These are phyloP conservation scores for Tremellales sp. DNA, from an alignment of 1,284 basidiomycete genomes.

Conservation along the genomic window DNA sequence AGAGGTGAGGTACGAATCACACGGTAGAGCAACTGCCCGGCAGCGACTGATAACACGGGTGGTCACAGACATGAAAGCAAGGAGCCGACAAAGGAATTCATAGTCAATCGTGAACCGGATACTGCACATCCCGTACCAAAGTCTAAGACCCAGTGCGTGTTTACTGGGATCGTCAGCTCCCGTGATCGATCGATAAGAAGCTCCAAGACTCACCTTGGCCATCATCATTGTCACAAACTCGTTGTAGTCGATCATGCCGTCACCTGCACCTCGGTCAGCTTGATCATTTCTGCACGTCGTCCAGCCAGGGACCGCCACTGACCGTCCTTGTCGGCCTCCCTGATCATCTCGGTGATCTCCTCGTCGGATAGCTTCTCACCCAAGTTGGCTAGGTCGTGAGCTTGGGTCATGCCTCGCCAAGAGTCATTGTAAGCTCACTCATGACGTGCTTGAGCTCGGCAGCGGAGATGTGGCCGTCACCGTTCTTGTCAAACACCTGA, in stretches of 20 bases:
- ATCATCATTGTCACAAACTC: slow-evolving; percentile 56
- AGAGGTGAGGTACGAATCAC: no score
- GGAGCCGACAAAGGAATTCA: no score
- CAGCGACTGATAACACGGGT: no score
- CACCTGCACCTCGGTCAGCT: slow-evolving; percentile 19
- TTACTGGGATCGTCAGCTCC: no score
- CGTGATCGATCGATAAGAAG: no score
- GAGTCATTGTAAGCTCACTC: slow-evolving; percentile 58
- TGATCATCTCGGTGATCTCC: slow-evolving; percentile 98
- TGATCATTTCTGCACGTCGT: not conserved
- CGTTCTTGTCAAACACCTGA: slow-evolving; percentile 63
- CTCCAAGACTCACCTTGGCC: slow-evolving; percentile 21
- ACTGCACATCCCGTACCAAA: no score
- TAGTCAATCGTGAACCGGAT: no score
- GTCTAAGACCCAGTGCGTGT: no score
- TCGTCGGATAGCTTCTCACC: slow-evolving; percentile 88
- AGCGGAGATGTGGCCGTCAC: slow-evolving; percentile 59
- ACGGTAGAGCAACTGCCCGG: no score
- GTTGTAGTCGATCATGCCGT: slow-evolving; percentile 50
- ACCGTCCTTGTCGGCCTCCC: slow-evolving; percentile 91
- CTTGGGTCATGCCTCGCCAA: not conserved
- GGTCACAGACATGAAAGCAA: no score
- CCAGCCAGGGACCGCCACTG: slow-evolving; percentile 6
- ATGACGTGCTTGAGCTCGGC: slow-evolving; percentile 83
- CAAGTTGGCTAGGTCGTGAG: slow-evolving; percentile 50